Base-by-base conservation (phyloP, 2,329 filamentous ascomycete genomes). In the Saccharata proteae region DNA sequence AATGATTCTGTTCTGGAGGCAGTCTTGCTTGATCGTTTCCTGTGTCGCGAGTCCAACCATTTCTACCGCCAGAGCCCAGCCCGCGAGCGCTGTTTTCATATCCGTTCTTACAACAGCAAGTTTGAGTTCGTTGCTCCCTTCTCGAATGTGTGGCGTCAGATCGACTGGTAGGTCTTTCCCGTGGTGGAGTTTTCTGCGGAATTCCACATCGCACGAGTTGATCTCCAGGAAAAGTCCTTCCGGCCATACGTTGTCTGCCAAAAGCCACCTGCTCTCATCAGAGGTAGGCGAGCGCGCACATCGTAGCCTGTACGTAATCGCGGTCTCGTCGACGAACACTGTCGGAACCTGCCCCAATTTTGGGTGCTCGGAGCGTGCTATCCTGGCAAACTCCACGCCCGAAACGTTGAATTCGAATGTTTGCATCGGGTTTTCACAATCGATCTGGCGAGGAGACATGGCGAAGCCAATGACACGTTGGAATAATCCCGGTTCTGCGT, bases 111-210 rank as follows among this genome's bases (percentile, higher is more conserved):
- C 34, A 11, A 54, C 34, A 3, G 44, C 38, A 5, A 86, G 49
- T 4, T 64, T 57, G 3, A 93, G 47, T 1, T 45, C 50, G 44
- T 93, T 93, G 5, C 50, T 46, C 0, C 81, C 83, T 11, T 55
- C 42, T 6, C 45, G 49, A 4, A 92, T 41, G 13, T 70, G 51
- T 1, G 50, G 38, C 2, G 83, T 85, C 15, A 93, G 59, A 42
- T 93, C 83, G 5, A 81, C 61, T 0, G 86, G 77, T 6, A 84
- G 54, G 43, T 92, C 81, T 42, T 77, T 81, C 8, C 76, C 77
- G 45, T 86, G 70, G 38, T 90, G 77, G 1, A 71, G 52, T 43
- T 81, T 83, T 16, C 79, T 70, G 23, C 78, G 70, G 11, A 83
- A 50, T 8, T 73, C 59, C 2, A 69, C 45, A 12, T 41, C 27